Base-by-base conservation (phyloP, 345 rosid genomes). In the Turritis glabra region DNA sequence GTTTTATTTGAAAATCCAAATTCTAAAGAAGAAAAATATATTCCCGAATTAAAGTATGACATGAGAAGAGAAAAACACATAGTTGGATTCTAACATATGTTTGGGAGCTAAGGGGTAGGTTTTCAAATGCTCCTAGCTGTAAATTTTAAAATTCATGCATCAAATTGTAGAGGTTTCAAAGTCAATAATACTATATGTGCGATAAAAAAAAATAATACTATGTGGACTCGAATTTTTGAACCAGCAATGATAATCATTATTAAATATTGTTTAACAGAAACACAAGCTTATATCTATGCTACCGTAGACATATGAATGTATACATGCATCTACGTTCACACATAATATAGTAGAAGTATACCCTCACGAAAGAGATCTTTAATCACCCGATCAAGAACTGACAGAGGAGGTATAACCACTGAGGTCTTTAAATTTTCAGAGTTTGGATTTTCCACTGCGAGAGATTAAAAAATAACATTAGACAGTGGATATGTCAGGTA, bases 351-450 rank as follows among this genome's bases (percentile, higher is more conserved):
- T 19, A 29, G 67, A 73, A 63, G 53, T 40, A 30, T 86, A 94
- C 97, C 98, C 21, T 85, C 87, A 43, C 82, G 95, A 74, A 94
- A 90, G 59, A 94, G 93, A 81, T 94, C 97, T 83, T 90, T 94
- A 67, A 94, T 80, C 78, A 91, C 88, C 35, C 96, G 96, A 82
- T 94, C 98, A 70, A 91, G 85, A 77, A 86, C 95, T 2, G 93
- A 76, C 37, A 89, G 89, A 37, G 98, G 85, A 48, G 98, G 98
- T 80, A 87, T 74, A 68, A 88, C 87, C 92, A 86, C 75, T 43
- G 96, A 85, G 35, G 95, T 82, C 78, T 78, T 92, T 59, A 88
- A 66, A 80, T 81, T 82, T 80, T 88, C 90, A 48, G 91, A 80
- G n/a, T n/a, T n/a, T n/a, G n/a, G n/a, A n/a, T n/a, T n/a, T n/a